phyloP scores from a whole-genome alignment of 202 grass and related monocot genomes.

The Alloteropsis angusta region DNA sequence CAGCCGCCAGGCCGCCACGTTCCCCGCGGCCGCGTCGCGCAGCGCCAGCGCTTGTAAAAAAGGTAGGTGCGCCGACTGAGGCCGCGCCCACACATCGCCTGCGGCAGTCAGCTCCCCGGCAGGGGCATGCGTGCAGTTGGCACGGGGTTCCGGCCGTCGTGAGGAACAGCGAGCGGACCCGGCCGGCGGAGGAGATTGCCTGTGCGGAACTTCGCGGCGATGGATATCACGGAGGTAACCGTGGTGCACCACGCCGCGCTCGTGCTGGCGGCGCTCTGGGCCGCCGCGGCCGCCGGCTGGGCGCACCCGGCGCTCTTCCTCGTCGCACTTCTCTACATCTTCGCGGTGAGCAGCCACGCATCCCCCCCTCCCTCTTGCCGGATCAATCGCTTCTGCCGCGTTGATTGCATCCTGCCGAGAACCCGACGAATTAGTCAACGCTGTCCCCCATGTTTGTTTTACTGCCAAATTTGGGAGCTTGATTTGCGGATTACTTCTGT shows the following conservation, averaged over 20 bases:
- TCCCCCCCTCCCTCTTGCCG: background rate
- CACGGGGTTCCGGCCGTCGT: background rate
- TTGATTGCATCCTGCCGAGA: background rate
- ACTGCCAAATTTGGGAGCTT: background rate
- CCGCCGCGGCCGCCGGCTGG: slow-evolving; percentile 43
- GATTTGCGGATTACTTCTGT: background rate
- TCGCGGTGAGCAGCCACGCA: slow-evolving; percentile 35
- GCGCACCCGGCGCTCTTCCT: slow-evolving; percentile 54
- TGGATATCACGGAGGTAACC: slow-evolving; percentile 67
- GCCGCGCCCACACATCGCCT: background rate
- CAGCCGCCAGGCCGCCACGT: background rate
- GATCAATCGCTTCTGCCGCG: background rate
- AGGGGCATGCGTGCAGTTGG: background rate
- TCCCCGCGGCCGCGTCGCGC: background rate
- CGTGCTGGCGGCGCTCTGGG: slow-evolving; percentile 58
- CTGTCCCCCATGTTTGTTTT: background rate
- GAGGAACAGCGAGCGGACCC: background rate
- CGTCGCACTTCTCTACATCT: slow-evolving; percentile 55
- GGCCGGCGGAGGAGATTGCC: background rate
- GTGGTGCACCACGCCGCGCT: slow-evolving; percentile 73
- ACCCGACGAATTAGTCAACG: background rate
- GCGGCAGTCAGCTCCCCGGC: background rate
- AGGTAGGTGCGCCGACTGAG: too few species aligned
- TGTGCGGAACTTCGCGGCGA: background rate
- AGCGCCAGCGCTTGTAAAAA: background rate